Evolutionary conservation across 495 filamentous ascomycete species (phyloP).

Genomic region (Lineolata rhizophorae): DNA sequence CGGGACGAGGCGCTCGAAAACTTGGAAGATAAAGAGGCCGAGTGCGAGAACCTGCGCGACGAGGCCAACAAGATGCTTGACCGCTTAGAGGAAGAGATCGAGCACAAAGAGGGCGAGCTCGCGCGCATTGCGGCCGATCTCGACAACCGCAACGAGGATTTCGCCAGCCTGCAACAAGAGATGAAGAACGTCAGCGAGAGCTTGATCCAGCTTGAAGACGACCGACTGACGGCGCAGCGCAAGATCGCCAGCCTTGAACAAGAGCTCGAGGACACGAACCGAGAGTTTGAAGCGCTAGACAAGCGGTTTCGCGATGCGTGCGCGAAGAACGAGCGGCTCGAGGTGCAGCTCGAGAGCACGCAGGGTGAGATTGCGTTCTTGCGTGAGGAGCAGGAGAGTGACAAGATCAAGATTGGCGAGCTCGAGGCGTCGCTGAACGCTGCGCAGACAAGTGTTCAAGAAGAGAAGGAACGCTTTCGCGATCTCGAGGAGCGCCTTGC

Average conservation of each 20-base stretch:
- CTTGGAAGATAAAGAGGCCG: constrained; percentile 56
- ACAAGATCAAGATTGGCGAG: constrained; percentile 95
- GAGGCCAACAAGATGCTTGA: constrained; percentile 74
- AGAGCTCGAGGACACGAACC: constrained; percentile 18
- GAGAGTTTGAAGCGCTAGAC: constrained; percentile 28
- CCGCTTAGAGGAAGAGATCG: constrained; percentile 55
- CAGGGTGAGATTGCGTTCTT: constrained; percentile 89
- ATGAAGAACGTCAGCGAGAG: constrained; percentile 77
- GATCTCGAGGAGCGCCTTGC: constrained; percentile 61
- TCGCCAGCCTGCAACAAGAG: constrained; percentile 66
- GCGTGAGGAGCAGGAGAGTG: constrained; percentile 87
- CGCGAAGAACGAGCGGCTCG: constrained; percentile 62
- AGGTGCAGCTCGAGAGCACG: constrained; percentile 76
- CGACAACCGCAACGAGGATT: constrained; percentile 55
- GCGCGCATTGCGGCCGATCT: constrained; percentile 47
- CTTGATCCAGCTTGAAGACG: constrained; percentile 69
- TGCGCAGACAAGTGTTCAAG: constrained; percentile 45
- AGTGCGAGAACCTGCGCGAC: constrained; percentile 54
- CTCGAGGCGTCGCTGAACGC: constrained; percentile 61
- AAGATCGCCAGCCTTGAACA: constrained; percentile 18
- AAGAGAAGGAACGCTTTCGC: constrained; percentile 56
- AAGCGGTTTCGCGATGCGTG: constrained; percentile 46
- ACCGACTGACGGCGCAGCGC: constrained; percentile 24
- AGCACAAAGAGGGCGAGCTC: constrained; percentile 49
- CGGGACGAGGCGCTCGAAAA: constrained; percentile 65